Evolutionary conservation across 306 rosid species (phyloP), one percentile per base, ranked within the genome.

Genomic region (Canavalia gladiata): DNA sequence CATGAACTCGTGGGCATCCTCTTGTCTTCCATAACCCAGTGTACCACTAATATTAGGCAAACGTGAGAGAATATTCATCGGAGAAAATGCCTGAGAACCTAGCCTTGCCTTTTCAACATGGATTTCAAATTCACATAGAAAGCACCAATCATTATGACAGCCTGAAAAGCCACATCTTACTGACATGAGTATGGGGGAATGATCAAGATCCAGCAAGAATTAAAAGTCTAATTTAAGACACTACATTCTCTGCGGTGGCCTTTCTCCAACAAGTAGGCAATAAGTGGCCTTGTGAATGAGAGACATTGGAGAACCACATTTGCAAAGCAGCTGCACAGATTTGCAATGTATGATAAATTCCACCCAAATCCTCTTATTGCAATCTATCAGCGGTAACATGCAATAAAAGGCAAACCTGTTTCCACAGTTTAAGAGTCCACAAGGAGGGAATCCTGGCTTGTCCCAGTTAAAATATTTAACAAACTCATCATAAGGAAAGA

Each of bases 1-100:
- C 98, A 94, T 94, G 85, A 94, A 89, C 84, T 94, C 98, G 59
- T 94, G 98, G 50, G 98, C 98, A 89, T 94, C 98, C 85, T 94
- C 97, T 84, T 94, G 98, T 82, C 94, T 89, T 76, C 98, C 98
- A 33, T 86, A 87, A 75, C 92, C 97, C 68, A 94, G 88, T 71
- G 90, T 89, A 65, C 95, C 97, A 59, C 95, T 90, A 78, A 94
- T 90, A 81, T 92, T 90, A 69, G 90, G 90, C 72, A 94, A 84
- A 67, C 92, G 88, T 50, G 93, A 90, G 69, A 94, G 92, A 80
- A 92, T 92, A 78, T 88, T 92, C 75, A 85, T 88, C 1, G 98
- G 95, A 57, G 97, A 90, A 88, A 94, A 94, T 39, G 95, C 86
- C 72, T 88, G 89, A 4, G 54, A 71, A 87, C 90, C 92, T 59